Evolutionary conservation across 2,329 filamentous ascomycete genomes (phyloP).

Genomic region (Colletotrichum cereale): DNA sequence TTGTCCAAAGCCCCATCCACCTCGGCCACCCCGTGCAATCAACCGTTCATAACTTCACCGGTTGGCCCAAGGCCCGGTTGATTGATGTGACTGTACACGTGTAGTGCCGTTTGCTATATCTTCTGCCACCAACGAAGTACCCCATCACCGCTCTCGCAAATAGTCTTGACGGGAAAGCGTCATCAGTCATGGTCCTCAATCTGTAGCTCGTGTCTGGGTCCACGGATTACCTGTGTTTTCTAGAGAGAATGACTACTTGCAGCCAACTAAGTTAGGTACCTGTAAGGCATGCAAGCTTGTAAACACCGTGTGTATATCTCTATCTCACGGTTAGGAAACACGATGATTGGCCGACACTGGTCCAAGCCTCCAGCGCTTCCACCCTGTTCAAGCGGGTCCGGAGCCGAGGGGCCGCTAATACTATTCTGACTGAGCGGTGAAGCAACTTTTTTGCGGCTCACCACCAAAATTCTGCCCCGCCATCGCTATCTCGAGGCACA

Average conservation of each 20-base stretch:
- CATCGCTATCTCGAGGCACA: constrained; percentile 4
- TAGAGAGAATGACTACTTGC: not conserved
- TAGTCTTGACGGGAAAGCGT: not conserved
- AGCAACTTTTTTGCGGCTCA: constrained; percentile 27
- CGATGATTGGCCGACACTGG: not conserved
- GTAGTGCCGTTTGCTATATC: no score
- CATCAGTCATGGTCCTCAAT: not conserved
- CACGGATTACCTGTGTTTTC: not conserved
- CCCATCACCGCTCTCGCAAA: no score
- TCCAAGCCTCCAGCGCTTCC: not conserved
- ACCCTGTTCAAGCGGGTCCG: constrained; percentile 13
- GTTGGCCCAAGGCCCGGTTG: not conserved
- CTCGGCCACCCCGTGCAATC: not conserved
- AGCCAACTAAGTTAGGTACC: no score
- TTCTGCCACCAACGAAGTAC: not conserved
- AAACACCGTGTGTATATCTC: not conserved
- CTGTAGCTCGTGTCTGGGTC: not conserved
- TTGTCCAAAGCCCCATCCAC: not conserved
- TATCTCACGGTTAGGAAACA: not conserved
- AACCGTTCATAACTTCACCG: not conserved
- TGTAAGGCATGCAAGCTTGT: no score
- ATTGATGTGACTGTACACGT: not conserved
- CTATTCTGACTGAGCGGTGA: constrained; percentile 20
- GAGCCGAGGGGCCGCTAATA: not conserved
- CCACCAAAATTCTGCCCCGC: constrained; percentile 31